phyloP scores from a whole-genome alignment of 2,329 filamentous ascomycete genomes.

The Epicoccum sorghinum region DNA sequence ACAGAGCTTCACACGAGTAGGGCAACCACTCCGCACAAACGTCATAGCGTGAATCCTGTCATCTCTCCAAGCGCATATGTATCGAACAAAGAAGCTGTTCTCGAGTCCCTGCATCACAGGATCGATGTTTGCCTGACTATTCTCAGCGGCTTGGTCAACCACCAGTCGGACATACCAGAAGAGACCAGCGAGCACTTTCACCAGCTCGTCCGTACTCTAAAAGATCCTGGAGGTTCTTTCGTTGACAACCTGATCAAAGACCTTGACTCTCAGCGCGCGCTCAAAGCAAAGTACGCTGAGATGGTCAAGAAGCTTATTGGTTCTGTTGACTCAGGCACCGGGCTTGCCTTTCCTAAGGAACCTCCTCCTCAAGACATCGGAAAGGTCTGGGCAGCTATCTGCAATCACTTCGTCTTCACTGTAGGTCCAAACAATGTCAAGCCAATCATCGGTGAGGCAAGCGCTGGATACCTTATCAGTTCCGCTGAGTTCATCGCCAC shows the following conservation, averaged over 20 bases:
- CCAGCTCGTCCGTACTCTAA: not conserved
- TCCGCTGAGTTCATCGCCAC: constrained; percentile 2
- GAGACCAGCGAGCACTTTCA: not conserved
- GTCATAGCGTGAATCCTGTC: too few species aligned
- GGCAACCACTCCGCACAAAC: too few species aligned
- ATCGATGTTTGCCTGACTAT: not conserved
- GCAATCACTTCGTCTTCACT: not conserved
- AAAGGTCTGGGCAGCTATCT: not conserved
- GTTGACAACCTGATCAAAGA: not conserved
- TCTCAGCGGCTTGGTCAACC: not conserved
- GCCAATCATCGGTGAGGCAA: not conserved
- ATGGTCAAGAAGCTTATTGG: constrained; percentile 1
- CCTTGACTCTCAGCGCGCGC: not conserved
- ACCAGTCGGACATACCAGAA: not conserved
- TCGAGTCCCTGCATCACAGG: not conserved
- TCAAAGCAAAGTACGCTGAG: not conserved
- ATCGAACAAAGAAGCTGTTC: too few species aligned
- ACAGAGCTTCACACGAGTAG: too few species aligned
- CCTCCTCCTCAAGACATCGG: not conserved
- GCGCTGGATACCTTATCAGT: not conserved
- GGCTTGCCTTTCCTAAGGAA: not conserved
- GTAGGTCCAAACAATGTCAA: constrained; percentile 1
- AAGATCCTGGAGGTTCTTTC: not conserved
- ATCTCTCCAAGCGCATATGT: too few species aligned
- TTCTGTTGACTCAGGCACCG: not conserved